Evolutionary conservation across 257 asterid genomes (phyloP).

Genomic region (Scutellaria galericulata): DNA sequence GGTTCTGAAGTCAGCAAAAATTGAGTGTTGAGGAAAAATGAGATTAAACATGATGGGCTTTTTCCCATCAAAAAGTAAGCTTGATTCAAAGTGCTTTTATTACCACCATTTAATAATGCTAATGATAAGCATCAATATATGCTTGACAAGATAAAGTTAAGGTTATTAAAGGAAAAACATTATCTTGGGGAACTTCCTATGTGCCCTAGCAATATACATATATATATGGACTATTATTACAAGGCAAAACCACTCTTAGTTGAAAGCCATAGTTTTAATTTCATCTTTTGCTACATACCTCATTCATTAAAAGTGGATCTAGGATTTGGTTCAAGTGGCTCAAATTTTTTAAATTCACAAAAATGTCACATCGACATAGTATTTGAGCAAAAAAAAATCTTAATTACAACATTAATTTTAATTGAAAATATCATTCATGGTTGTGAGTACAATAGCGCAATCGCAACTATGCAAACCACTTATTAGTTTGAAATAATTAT

Average conservation of each 20-base stretch:
- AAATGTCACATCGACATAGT: too few relatives aligned
- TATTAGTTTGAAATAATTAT: too few relatives aligned
- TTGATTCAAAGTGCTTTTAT: slow-evolving; percentile 8
- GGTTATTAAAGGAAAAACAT: slow-evolving; percentile 3
- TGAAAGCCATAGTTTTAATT: slow-evolving; percentile 14
- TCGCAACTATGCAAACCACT: too few relatives aligned
- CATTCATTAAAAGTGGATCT: too few relatives aligned
- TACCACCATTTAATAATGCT: slow-evolving; percentile 19
- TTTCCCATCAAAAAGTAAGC: slow-evolving; percentile 34
- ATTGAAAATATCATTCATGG: too few relatives aligned
- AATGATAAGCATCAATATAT: slow-evolving; percentile 26
- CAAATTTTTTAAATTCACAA: too few relatives aligned
- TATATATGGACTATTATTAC: slow-evolving; percentile 20
- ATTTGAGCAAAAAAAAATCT: too few relatives aligned
- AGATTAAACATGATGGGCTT: slow-evolving; percentile 28
- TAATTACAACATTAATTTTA: too few relatives aligned
- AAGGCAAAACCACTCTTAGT: slow-evolving; percentile 34
- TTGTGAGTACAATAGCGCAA: too few relatives aligned
- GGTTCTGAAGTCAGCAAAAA: not conserved
- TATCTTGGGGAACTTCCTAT: slow-evolving; percentile 38
- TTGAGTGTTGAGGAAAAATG: slow-evolving; percentile 24
- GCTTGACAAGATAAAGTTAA: slow-evolving; percentile 7
- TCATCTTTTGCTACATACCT: too few relatives aligned
- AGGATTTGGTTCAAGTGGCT: too few relatives aligned
- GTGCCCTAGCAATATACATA: slow-evolving; percentile 30